Base-by-base conservation (phyloP, 257 asterid species). In the Nicotiana attenuata region DNA sequence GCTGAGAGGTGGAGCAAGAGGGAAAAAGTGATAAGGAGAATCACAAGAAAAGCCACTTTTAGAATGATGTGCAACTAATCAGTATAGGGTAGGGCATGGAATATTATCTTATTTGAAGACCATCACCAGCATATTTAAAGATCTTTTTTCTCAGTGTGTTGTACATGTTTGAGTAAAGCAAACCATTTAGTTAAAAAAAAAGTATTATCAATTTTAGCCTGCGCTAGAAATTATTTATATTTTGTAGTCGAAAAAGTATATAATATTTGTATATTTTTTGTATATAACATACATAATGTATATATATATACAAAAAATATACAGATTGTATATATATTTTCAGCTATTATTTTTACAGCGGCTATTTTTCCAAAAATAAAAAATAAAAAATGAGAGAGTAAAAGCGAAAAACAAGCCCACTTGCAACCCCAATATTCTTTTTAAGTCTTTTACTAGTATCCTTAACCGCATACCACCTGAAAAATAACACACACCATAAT, bases 81-180 rank as follows among this genome's bases (percentile, higher is more conserved):
- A 52, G 19, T 14, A 52, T 15, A 52, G 57, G 57, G 57, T 52
- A 52, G 57, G 57, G 57, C 19, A 26, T 59, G 73, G 83, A 83
- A 71, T 41, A 41, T 41, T 80, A 71, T 84, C 78, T 80, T 80
- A 71, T 80, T 81, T n/a, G 22, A 78, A 24, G 14, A 57, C 56
- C 20, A 53, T 55, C 38, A 15, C 65, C 61, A 82, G 29, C 61
- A 80, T 53, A 31, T 57, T 60, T n/a, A 73, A 38, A 38, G 10
- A 66, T 52, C 17, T 13, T 52, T 82, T 84, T 84, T 88, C 65
- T 38, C 71, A 50, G 33, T 38, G 86, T 85, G 77, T 69, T 35
- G 83, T 81, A 79, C 65, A 8, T 86, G 86, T 85, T 83, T 73
- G 45, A 77, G 82, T 76, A 88, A 88, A 88, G 89, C 84, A 76